Base-by-base conservation (phyloP, 495 filamentous ascomycete species). In the Aspergillus funiculosus region DNA sequence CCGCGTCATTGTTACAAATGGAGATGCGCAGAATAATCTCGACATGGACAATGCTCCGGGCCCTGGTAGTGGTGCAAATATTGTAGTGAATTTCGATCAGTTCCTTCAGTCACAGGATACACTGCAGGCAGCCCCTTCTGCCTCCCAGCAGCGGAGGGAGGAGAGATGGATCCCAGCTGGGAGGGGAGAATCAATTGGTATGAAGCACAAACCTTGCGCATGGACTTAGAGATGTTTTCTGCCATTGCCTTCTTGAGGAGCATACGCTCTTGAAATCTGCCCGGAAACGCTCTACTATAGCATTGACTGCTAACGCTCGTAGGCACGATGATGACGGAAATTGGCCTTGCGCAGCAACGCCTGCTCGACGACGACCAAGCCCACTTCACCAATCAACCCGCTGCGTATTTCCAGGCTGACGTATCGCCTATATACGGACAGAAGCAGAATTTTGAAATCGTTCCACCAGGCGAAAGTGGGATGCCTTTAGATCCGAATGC, bases 311-410 rank as follows among this genome's bases (percentile, higher is more conserved):
- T 51, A 32, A 29, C 11, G n/a, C 15, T 14, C 2, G 7, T 27
- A 61, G 68, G 62, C 0, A 50, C 61, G 10, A 64, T 68, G 59
- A 68, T 70, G 58, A 64, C 50, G 6, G 65, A 72, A 19, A 68
- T 70, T 25, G 63, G 58, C 13, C 48, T 63, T 14, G 68, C 68
- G 9, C 66, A 69, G 40, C 48, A 55, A 35, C 55, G 60, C 38
- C 49, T 68, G 0, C 45, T 71, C n/a, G 63, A 71, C 29, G 64
- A 67, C 26, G 64, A 65, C 11, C 37, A 64, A 2, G 32, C 40
- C 7, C 57, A 62, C 13, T 51, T 46, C 37, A 40, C 38, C 1
- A 48, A 32, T 28, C 51, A 51, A 18, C 39, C 15, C 9, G 11
- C 24, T 15, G 17, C 13, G 34, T 21, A 20, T 35, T 8, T 27